Evolutionary conservation across 257 asterid genomes (phyloP), one percentile per base, ranked within the genome.

Genomic region (Leonotis leonurus): DNA sequence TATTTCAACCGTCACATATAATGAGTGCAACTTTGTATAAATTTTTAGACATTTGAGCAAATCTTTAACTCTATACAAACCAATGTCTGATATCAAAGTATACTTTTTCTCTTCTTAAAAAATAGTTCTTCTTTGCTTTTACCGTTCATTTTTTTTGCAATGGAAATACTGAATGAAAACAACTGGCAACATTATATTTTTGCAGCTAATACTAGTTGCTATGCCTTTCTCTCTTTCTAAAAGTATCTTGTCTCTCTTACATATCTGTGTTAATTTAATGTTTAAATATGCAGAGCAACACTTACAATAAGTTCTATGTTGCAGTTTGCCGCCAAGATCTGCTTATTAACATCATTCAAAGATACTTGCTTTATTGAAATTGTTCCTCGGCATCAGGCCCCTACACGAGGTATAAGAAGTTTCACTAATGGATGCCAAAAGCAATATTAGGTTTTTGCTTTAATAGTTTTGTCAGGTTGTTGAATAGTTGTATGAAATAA

Each of bases 241-340:
- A 21, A 52, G 39, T 69, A 29, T 64, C 24, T 30, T 11, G 33
- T 20, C 24, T 56, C 52, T 51, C 32, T 52, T 55, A 45, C 55
- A 46, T 44, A 63, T 56, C 22, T 46, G 25, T 45, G 40, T 26
- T 45, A n/a, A 35, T 64, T 35, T 74, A 52, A 41, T 53, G 48
- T 56, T 63, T 20, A 39, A 68, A 39, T 1, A 45, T 36, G 39
- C 29, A 22, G 36, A 54, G 46, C 64, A 65, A 56, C 71, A 57
- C 20, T 43, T 26, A 6, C 50, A 51, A 10, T 49, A 32, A 33
- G 67, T 2, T 21, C 60, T 56, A 16, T 40, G 6, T 36, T 77
- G 80, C 85, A 82, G 82, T 84, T 84, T 70, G 79, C 79, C 50
- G 91, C 87, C 1, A 84, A 84, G 82, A 84, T 84, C 68, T 84